Base-by-base conservation (phyloP, 1,284 basidiomycete genomes). In the Ganoderma boninense region DNA sequence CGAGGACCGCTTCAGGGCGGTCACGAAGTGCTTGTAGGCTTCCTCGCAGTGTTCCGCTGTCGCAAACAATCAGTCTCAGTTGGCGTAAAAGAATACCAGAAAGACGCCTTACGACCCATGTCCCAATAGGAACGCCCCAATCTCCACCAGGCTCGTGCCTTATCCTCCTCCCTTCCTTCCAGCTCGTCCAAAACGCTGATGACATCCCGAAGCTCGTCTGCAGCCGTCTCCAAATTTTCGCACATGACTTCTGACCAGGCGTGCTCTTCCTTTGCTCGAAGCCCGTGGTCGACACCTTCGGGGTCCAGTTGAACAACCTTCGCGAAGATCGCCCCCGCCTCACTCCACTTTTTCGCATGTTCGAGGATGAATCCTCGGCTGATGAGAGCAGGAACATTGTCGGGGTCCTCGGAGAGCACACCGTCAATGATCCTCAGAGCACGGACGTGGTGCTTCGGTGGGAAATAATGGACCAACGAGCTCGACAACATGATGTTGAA, bases 371-470 rank as follows among this genome's bases (percentile, higher is more conserved):
- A 94, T 0, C 90, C 97, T 42, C 89, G 88, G 16, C 90, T 90
- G 80, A 97, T 91, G 42, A 97, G 85, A 26, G 90, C 90, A 16
- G 87, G 80, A 3, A 90, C 82, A 76, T 97, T 92, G 59, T 87
- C 78, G 0, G 92, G 87, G 52, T 92, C 87, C 61, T 86, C 80
- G 1, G 84, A 75, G 5, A 99, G 87, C 5, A 97, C 87, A 2
- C 90, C 88, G 44, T 95, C 89, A 35, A 97, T 84, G 7, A 97
- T 86, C 16, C 87, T 83, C 40, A 92, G 83, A 0, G 97, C 97
- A 59, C 92, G 90, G 16, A 84, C 76, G 79, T 99, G 97, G 76
- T 98, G 92, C 77, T 97, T 96, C 0, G 97, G 97, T 13, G 97
- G 91, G 80, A 91, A 95, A 66, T 94, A 86, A 74, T 98, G 93